Conservation (phyloP, 352 stramenopile genomes). For the Pythium folliculosum region DNA sequence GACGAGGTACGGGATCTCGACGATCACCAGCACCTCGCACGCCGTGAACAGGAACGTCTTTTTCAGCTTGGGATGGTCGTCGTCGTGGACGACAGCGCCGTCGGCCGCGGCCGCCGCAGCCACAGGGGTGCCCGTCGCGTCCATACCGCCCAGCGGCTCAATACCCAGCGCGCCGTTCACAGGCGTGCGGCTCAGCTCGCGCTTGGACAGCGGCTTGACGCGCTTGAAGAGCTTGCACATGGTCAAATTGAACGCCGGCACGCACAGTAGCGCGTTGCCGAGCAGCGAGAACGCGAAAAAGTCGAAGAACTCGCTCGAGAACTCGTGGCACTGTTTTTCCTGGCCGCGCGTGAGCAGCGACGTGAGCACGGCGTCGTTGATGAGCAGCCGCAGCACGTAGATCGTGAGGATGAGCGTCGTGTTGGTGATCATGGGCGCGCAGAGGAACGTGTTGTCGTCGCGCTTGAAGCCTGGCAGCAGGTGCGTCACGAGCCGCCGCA, state of each 20-base stretch:
- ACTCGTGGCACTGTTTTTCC: conserved; percentile 43
- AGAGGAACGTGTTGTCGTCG: conserved; percentile 82
- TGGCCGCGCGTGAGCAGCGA: conserved; percentile 35
- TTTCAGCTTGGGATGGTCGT: conserved; percentile 52
- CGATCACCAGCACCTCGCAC: conserved; percentile 76
- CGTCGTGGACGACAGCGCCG: conserved; percentile 40
- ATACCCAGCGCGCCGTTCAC: conserved; percentile 24
- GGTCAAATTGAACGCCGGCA: conserved; percentile 64
- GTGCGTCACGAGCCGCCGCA: conserved; percentile 43
- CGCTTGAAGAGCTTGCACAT: conserved; percentile 56
- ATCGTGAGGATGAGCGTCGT: conserved; percentile 68
- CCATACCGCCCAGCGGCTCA: conserved; percentile 24
- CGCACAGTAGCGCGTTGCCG: conserved; percentile 64
- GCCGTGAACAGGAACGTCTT: conserved; percentile 77
- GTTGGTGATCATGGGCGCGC: conserved; percentile 72
- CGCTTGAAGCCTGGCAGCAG: conserved; percentile 61
- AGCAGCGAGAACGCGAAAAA: conserved; percentile 65
- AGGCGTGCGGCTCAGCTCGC: conserved; percentile 17
- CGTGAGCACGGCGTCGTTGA: conserved; percentile 52
- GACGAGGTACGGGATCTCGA: conserved; percentile 74
- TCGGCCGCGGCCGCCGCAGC: conserved; percentile 37
- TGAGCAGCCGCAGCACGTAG: conserved; percentile 46
- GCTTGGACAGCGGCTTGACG: conserved; percentile 29
- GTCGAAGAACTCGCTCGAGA: conserved; percentile 65
- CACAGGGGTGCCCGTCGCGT: conserved; percentile 28